Evolutionary conservation across 331 rosid species (phyloP), one percentile per base, ranked within the genome.

Genomic region (Phaseolus coccineus): DNA sequence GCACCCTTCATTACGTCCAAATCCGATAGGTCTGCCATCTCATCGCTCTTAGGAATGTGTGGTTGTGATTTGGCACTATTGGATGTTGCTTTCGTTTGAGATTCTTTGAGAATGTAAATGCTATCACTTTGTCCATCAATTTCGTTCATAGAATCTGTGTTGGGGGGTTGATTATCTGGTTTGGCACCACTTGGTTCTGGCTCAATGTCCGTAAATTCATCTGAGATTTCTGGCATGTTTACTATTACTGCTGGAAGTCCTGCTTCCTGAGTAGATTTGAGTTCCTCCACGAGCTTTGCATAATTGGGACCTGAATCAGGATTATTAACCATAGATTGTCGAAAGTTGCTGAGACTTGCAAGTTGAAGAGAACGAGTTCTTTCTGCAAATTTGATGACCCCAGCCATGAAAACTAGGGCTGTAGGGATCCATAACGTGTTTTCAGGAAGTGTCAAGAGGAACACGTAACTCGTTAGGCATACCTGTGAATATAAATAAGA

Each of bases 361-460:
- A 59, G 39, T 16, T 78, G 83, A 81, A 89, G 66, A 4, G 93
- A 57, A 0, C 84, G 69, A 5, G 91, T 89, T 35, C 88, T 65
- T 74, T 89, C 93, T 1, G 79, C 61, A 35, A 79, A 89, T 59
- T 89, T 87, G 47, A 83, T 78, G 6, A 83, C 70, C 31, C 93
- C 93, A 0, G 85, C 85, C 3, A 77, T 1, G 71, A 89, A 83
- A 69, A 87, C 55, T 1, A 85, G 67, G 1, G 19, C 1, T 1
- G 85, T 86, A 4, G 91, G 88, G 37, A 79, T 15, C 84, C 83
- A 68, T 0, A 87, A 47, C 7, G 24, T 51, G 78, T 86, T 84
- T 0, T 4, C 30, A 0, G 89, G 89, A 1, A 90, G 14, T 22
- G 90, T 73, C 30, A 74, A 79, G 15, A 87, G n/a, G 76, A 87